Evolutionary conservation across 495 filamentous ascomycete species (phyloP).

Genomic region (Saxophila tyrrhenica): DNA sequence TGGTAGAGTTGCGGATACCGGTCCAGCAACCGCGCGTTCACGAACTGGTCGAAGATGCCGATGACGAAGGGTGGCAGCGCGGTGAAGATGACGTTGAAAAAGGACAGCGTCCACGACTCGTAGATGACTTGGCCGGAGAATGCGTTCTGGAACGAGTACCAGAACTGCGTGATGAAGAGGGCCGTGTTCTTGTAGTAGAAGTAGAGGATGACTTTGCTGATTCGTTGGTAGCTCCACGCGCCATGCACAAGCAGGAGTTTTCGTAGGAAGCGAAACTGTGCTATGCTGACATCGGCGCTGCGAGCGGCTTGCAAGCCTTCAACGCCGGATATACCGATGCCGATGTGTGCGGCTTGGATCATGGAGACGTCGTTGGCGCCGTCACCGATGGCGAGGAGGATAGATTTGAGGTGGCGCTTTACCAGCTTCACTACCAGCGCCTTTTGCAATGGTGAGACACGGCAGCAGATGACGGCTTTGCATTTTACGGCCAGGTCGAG

Average conservation of each 20-base stretch:
- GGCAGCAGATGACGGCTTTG: slow-evolving; percentile 97
- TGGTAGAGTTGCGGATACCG: slow-evolving; percentile 95
- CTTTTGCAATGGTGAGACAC: slow-evolving; percentile 98
- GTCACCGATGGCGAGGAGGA: slow-evolving; percentile 91
- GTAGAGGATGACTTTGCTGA: slow-evolving; percentile 92
- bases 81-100: slow-evolving; percentile 99
- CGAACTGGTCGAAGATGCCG: slow-evolving; percentile 96
- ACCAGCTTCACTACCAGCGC: slow-evolving; percentile 97
- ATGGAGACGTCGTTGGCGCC: slow-evolving; percentile 98
- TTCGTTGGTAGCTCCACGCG: slow-evolving; percentile 93
- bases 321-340: slow-evolving; percentile 92
- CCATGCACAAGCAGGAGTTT: slow-evolving; percentile 95
- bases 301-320: slow-evolving; percentile 98
- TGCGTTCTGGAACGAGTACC: slow-evolving; percentile 97
- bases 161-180: slow-evolving; percentile 98
- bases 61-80: slow-evolving; percentile 87
- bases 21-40: slow-evolving; percentile 90
- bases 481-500: slow-evolving; percentile 89
- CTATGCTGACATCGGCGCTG: slow-evolving; percentile 92
- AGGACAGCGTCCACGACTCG: slow-evolving; percentile 97
- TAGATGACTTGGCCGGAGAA: slow-evolving; percentile 98
- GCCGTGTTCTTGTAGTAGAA: slow-evolving; percentile 99
- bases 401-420: slow-evolving; percentile 84
- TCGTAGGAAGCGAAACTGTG: slow-evolving; percentile 88
- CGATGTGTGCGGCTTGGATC: slow-evolving; percentile 98